phyloP scores from a whole-genome alignment of 163 green algal species.

The Chlorella variabilis region DNA sequence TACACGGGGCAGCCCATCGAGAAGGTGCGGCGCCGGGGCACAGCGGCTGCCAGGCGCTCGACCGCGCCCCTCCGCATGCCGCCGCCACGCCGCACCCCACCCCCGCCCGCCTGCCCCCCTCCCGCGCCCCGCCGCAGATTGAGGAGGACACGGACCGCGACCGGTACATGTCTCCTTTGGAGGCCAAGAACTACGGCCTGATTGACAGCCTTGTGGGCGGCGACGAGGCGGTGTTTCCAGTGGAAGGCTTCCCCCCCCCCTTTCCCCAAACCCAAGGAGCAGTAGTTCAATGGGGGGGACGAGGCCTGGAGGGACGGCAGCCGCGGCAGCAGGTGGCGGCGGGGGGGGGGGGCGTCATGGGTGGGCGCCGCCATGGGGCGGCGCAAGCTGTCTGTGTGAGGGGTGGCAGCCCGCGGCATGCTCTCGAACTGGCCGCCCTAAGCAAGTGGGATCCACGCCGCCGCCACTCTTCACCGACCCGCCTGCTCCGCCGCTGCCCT shows the following conservation, averaged over 20 bases:
- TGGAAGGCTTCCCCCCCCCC: slow-evolving; percentile 56
- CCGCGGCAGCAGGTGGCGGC: slow-evolving; percentile 29
- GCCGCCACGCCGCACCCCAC: neutral
- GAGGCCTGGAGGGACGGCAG: slow-evolving; percentile 62
- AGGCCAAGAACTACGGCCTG: slow-evolving; percentile 96
- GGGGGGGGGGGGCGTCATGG: neutral
- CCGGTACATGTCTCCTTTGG: slow-evolving; percentile 97
- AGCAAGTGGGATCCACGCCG: too few relatives aligned
- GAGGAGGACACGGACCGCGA: slow-evolving; percentile 99
- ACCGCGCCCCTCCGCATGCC: too few relatives aligned
- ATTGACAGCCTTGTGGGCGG: slow-evolving; percentile 98
- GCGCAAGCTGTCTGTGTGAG: too few relatives aligned
- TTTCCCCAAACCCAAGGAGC: slow-evolving; percentile 82
- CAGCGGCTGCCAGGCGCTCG: neutral
- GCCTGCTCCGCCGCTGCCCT: too few relatives aligned
- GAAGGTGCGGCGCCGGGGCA: slow-evolving; percentile 61
- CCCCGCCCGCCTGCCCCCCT: neutral
- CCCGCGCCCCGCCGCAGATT: slow-evolving; percentile 57
- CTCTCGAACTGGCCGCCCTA: too few relatives aligned
- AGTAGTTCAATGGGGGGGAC: slow-evolving; percentile 75
- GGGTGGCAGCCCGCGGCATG: too few relatives aligned
- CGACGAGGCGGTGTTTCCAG: slow-evolving; percentile 64
- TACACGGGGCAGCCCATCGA: slow-evolving; percentile 90
- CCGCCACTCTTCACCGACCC: too few relatives aligned
- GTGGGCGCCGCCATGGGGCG: too few relatives aligned